Base-by-base conservation (phyloP, 306 rosid species). In the Dicorynia guianensis region DNA sequence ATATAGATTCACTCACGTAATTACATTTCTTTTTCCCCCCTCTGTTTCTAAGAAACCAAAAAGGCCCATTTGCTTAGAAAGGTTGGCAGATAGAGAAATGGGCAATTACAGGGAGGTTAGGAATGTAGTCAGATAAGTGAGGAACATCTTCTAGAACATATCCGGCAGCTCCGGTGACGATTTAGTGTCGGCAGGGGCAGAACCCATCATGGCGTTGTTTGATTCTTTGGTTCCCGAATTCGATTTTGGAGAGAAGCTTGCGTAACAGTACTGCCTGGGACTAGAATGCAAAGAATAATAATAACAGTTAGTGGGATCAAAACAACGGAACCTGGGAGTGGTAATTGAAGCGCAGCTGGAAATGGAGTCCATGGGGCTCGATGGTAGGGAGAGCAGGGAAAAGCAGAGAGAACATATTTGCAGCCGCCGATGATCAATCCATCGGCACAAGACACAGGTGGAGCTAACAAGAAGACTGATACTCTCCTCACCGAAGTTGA, bases 101-200 rank as follows among this genome's bases (percentile, higher is more conserved):
- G 18, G 73, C 40, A 19, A 1, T 50, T 75, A 89, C 93, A 36
- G 82, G 81, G 50, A 82, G 87, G 38, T 68, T 52, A 19, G 89
- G 63, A 61, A 84, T 38, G 81, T 86, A 86, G 60, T 89, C 93
- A n/a, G 83, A 58, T 5, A 89, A 34, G 74, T 89, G 93, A 33
- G 89, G 93, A 46, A 89, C 91, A 49, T 89, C 93, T 81, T 89
- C 83, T 4, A 89, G 89, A 5, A 86, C 85, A 63, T 86, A 89
- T 61, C 91, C 91, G 48, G 80, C 68, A 0, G 60, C 79, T 15
- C 93, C 93, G 48, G 73, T 30, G 58, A 75, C 73, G 56, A 82
- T 76, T 68, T 89, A 25, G 62, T 74, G 54, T 55, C 68, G 33
- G 63, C 44, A 47, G 63, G 18, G 62, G 11, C 47, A 1, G 81